Evolutionary conservation across 148 eudicot species (phyloP), one percentile per base, ranked within the genome.

Genomic region (Spergularia bocconei): DNA sequence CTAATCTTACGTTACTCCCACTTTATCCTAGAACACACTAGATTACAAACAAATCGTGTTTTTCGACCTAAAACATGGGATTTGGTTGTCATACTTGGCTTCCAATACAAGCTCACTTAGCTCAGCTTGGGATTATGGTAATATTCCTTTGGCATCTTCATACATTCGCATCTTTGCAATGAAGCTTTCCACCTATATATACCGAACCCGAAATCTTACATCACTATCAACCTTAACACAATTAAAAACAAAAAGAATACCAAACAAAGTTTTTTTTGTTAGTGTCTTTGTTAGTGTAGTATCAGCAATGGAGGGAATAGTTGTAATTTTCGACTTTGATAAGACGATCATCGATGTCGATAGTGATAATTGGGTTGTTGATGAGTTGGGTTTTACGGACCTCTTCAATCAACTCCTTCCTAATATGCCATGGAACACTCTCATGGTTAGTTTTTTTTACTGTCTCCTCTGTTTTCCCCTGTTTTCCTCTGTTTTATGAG

Each of bases 311-410:
- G 86, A 82, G 1, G 87, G 85, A 72, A 85, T 85, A 19, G 79
- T 87, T 38, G 85, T 82, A 41, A 69, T 91, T 66, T 91, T 91
- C 75, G 97, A 91, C 83, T 91, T 91, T 33, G 97, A 91, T 74
- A 91, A 87, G 85, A 91, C 97, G 20, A 89, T 91, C 6, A 87
- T 89, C 67, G 91, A 91, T 4, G n/a, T 82, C 14, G 93, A 91
- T 29, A 89, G 93, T 52, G 97, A 91, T 78, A 86, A 91, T 53
- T 91, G 97, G 93, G 90, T 91, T 11, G 83, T 87, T 23, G 93
- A 91, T 55, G 87, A 85, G 29, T 70, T 89, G 75, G 90, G 93
- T 12, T 86, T 78, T 61, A 87, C 88, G 7, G 91, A 86, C n/a
- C 75, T 84, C 75, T 91, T 91, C 78, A 78, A 87, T 65, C 78